phyloP scores from a whole-genome alignment of 2,329 filamentous ascomycete species.

The Aspergillus quadricinctus region DNA sequence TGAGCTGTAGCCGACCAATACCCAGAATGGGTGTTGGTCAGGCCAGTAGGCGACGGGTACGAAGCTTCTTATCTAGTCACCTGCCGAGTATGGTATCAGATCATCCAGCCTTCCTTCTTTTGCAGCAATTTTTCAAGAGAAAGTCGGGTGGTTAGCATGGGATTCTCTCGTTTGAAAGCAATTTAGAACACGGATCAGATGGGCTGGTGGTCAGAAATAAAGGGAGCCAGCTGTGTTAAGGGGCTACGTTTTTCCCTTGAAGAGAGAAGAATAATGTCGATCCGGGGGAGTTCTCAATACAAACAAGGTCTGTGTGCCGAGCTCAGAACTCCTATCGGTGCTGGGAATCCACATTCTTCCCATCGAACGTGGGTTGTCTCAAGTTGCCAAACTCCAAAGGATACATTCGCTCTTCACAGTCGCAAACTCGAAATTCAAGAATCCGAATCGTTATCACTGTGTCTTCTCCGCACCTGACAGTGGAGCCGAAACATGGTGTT shows the following conservation, averaged over 20 bases:
- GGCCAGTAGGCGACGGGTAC: too few species aligned
- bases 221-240: neutral
- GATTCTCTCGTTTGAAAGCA: neutral
- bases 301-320: neutral
- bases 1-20: too few species aligned
- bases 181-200: neutral
- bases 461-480: neutral
- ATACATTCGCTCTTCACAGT: neutral
- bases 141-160: neutral
- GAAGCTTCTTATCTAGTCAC: neutral
- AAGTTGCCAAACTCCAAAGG: neutral
- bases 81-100: neutral
- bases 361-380: neutral
- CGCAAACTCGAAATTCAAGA: neutral
- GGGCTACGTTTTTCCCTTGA: neutral
- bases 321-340: neutral
- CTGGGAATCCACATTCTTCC: neutral
- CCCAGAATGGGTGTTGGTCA: too few species aligned
- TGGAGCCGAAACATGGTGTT: constrained; percentile 9
- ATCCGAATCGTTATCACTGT: neutral
- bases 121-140: neutral
- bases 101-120: neutral
- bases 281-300: neutral
- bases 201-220: neutral
- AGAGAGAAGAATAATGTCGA: neutral